Base-by-base conservation (phyloP, 345 rosid species). In the Gossypium mustelinum region DNA sequence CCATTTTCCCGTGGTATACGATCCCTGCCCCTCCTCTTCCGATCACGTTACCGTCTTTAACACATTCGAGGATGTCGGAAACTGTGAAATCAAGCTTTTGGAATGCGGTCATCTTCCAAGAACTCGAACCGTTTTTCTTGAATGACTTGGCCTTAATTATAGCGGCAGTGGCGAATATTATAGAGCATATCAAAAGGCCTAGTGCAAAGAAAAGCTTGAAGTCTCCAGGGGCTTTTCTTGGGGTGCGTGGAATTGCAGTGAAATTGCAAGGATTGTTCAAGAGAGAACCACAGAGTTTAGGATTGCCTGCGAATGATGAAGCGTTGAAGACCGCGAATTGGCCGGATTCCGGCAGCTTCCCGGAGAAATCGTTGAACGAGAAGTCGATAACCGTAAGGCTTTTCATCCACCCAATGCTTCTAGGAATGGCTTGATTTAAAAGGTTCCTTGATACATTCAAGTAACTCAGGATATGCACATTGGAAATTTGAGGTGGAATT, bases 21-120 rank as follows among this genome's bases (percentile, higher is more conserved):
- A 85, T 83, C 50, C 96, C 93, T 1, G 95, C 92, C 41, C 91
- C 95, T 56, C 92, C 95, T 80, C 87, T 80, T 4, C 95, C 95
- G 7, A 90, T 90, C 51, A 79, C 82, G 76, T 90, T 90, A 16
- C 84, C 84, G 11, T 90, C 92, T 72, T 88, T 87, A 55, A 90
- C 86, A 13, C 91, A 87, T 77, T 88, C 92, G 17, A 90, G 78
- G 47, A 90, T 44, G 55, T 90, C 90, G 2, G 68, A 45, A 5
- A 76, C 79, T 7, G 83, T 77, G 80, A 88, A 90, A 73, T 86
- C 91, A 9, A 90, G 85, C 77, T 86, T 88, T 73, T 90, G 92
- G 74, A 88, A 90, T 17, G 89, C 79, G 3, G 92, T 87, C 83
- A 90, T 81, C 81, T 85, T 90, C 95, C 92, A 90, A 0, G 80